A percentile compares a stretch with the other conserved stretches of the same genome.
phyloP scores from a whole-genome alignment of 768 basidiomycete genomes.

The Trametes elegans region DNA sequence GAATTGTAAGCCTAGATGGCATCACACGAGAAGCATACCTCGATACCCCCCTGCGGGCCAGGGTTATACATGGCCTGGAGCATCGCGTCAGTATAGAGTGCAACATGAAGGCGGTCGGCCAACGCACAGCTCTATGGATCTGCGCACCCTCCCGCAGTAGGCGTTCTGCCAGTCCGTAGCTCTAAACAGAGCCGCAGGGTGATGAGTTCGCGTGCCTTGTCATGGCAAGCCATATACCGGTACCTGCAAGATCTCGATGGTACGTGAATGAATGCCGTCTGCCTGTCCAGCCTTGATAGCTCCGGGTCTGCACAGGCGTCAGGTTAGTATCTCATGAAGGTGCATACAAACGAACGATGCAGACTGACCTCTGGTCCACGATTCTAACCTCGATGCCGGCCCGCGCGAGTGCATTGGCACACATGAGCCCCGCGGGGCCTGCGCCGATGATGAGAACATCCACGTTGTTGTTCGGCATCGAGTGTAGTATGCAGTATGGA shows the following conservation, averaged over 20 bases:
- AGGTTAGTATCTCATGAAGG: slow-evolving; percentile 10
- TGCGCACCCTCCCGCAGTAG: slow-evolving; percentile 65
- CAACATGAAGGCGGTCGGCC: background rate
- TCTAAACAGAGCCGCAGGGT: no score
- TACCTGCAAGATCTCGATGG: slow-evolving; percentile 52
- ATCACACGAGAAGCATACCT: slow-evolving; percentile 39
- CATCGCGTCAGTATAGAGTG: background rate
- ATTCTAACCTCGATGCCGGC: slow-evolving; percentile 59
- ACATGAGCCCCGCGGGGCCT: slow-evolving; percentile 65
- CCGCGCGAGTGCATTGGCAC: slow-evolving; percentile 56
- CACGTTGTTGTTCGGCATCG: slow-evolving; percentile 36
- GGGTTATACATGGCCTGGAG: slow-evolving; percentile 77
- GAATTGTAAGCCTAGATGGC: background rate
- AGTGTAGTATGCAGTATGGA: background rate
- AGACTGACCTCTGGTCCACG: slow-evolving; percentile 53
- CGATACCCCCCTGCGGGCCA: slow-evolving; percentile 54
- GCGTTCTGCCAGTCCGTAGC: slow-evolving; percentile 72
- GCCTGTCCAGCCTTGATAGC: slow-evolving; percentile 49
- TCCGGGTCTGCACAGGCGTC: slow-evolving; percentile 26
- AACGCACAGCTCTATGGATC: slow-evolving; percentile 64
- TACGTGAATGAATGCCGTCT: slow-evolving; percentile 56
- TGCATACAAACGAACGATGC: background rate
- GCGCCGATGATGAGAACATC: slow-evolving; percentile 65
- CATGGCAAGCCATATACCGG: background rate
- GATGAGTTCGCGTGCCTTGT: background rate